Evolutionary conservation across 2,329 filamentous ascomycete genomes (phyloP).

Genomic region (Aspergillus unguis): DNA sequence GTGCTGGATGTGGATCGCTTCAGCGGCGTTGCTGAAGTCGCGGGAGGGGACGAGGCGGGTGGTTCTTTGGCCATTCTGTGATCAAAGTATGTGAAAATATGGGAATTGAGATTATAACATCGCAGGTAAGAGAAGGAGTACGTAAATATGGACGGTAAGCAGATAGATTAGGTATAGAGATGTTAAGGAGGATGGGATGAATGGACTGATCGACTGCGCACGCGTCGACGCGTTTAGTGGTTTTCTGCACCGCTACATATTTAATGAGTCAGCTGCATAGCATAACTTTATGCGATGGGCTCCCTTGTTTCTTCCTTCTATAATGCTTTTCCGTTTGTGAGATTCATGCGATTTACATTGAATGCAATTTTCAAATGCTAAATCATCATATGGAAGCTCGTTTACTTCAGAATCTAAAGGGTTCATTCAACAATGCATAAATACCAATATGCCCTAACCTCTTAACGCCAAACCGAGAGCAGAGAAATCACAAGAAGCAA

Average conservation of each 20-base stretch:
- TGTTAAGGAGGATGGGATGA: slow-evolving; percentile 9
- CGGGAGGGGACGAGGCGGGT: slow-evolving; percentile 30
- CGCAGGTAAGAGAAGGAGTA: background rate
- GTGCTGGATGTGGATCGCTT: slow-evolving; percentile 42
- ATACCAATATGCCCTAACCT: too few species aligned
- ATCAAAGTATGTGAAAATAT: slow-evolving; percentile 3
- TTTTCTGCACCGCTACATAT: slow-evolving; percentile 8
- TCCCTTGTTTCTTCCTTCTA: too few species aligned
- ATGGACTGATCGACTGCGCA: slow-evolving; percentile 20
- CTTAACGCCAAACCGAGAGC: too few species aligned
- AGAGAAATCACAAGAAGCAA: too few species aligned
- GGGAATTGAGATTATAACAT: background rate
- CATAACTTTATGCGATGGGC: too few species aligned
- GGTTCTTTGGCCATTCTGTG: slow-evolving; percentile 39
- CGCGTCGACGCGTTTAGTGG: slow-evolving; percentile 42
- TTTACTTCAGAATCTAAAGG: background rate
- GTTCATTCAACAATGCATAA: background rate
- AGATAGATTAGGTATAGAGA: background rate
- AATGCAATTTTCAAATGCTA: too few species aligned
- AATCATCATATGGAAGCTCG: too few species aligned
- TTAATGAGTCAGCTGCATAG: slow-evolving; percentile 6
- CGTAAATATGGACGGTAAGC: background rate
- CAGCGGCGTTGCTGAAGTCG: slow-evolving; percentile 33
- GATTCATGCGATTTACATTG: too few species aligned
- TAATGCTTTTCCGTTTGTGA: too few species aligned